Evolutionary conservation across 1,139 yeast genomes (phyloP).

Genomic region (Geotrichum macrosporum): DNA sequence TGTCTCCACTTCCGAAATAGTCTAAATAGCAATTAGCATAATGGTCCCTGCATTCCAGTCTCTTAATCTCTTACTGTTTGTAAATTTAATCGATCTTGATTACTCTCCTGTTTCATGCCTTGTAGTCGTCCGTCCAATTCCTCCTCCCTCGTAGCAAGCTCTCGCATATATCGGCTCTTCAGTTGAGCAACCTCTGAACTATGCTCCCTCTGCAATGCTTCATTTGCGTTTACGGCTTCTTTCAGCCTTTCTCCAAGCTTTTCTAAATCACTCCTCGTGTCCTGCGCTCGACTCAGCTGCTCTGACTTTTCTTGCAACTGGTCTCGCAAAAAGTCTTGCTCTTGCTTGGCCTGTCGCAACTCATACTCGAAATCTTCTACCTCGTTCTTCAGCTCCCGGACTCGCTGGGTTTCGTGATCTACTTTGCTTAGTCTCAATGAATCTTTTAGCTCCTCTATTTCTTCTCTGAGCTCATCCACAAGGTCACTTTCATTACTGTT

Average conservation of each 20-base stretch:
- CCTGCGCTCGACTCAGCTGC: background rate
- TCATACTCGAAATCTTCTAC: constrained; percentile 28
- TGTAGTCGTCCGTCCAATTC: background rate
- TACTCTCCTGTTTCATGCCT: background rate
- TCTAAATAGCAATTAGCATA: too few species aligned
- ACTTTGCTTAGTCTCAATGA: too few species aligned
- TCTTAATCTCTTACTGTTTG: constrained; percentile 1
- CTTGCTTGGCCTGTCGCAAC: constrained; percentile 24
- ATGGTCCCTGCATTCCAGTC: too few species aligned
- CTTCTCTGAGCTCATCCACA: too few species aligned
- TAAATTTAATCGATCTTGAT: background rate
- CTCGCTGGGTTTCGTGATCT: too few species aligned
- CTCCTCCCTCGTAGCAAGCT: background rate
- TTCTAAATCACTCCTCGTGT: background rate
- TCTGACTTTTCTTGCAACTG: constrained; percentile 3
- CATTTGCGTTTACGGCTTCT: background rate
- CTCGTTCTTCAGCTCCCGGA: too few species aligned
- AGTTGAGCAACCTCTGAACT: background rate
- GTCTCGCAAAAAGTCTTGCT: background rate
- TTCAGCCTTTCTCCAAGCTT: constrained; percentile 6
- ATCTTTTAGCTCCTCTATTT: too few species aligned
- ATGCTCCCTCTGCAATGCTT: constrained; percentile 2
- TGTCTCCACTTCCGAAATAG: constrained; percentile 1
- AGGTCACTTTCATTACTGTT: too few species aligned
- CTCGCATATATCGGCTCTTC: background rate